Base-by-base conservation (phyloP, 2,329 filamentous ascomycete species). In the Kalaharituber pfeilii region DNA sequence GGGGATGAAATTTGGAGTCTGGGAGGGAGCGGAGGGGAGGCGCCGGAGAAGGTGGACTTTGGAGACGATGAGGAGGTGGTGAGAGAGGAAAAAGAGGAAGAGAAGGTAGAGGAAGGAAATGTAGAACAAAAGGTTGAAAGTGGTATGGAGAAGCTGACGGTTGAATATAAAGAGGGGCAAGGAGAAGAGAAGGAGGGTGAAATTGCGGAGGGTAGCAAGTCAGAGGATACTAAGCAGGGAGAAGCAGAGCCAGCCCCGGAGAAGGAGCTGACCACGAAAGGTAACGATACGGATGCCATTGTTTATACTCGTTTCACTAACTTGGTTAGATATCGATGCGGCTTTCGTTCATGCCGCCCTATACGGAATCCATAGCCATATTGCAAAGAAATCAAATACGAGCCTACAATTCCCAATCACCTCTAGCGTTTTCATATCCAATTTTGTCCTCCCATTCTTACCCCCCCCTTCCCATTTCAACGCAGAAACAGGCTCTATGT, bases 1-100 rank as follows among this genome's bases (percentile, higher is more conserved):
- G 79, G 80, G 1, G 80, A 84, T 67, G 80, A 84, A 67, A 64
- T 82, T n/a, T 83, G 79, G 78, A 70, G 79, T 73, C 62, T 69
- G 72, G 28, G 70, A 69, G 26, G 75, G 73, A 4, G 73, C 71
- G 56, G 70, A 74, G 18, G 79, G 77, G 8, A 67, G 68, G 36
- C 67, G 11, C 53, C 54, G 11, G 49, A 51, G 24, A 44, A 33
- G 28, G 20, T 50, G 33, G 55, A 33, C 7, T 42, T 15, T 3
- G 52, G 7, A 5, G 53, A 53, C n/a, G 55, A 59, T 26, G 57
- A 52, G 24, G 65, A 67, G 18, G 67, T 68, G 27, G 63, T 65
- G 18, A 49, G 42, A 9, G 58, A 59, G 25, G 60, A 58, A 27
- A 53, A 28, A 6, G 54, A 50, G 26, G 49, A 47, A 7, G 50